A percentile compares a stretch with the other conserved stretches of the same genome.
Evolutionary conservation across 169 alveolate genomes (phyloP).

Genomic region (Eimeria maxima): DNA sequence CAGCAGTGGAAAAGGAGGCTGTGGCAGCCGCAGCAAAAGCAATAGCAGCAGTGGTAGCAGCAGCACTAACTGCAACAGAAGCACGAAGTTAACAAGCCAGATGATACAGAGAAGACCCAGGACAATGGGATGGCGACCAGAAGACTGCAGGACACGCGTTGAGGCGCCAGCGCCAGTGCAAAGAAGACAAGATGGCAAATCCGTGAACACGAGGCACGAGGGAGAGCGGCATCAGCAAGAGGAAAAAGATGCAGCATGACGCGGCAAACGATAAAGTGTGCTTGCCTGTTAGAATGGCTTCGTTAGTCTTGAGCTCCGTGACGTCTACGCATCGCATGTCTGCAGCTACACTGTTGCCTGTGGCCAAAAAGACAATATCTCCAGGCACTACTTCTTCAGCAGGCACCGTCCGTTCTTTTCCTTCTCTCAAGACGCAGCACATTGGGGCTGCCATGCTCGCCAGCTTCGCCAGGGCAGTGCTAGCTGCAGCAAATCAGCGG

Average conservation of each 20-base stretch:
- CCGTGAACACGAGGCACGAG: neutral
- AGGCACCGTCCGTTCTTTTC: conserved; percentile 88
- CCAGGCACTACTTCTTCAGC: conserved; percentile 96
- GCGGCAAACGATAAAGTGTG: neutral
- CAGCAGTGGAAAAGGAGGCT: too few species aligned
- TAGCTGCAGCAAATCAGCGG: conserved; percentile 81
- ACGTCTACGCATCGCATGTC: conserved; percentile 95
- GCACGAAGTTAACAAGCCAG: neutral
- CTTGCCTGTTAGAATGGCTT: conserved; percentile 96
- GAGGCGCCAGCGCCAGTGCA: neutral
- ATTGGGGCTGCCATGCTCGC: conserved; percentile 96
- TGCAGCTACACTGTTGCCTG: conserved; percentile 97
- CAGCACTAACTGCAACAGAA: neutral
- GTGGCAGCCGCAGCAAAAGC: neutral
- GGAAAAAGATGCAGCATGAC: conserved; percentile 82
- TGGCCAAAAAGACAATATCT: conserved; percentile 93
- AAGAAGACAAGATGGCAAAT: neutral
- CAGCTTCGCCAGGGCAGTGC: conserved; percentile 94
- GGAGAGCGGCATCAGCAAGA: neutral
- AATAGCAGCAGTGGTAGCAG: neutral
- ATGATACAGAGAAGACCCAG: too few species aligned
- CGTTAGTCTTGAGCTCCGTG: conserved; percentile 95
- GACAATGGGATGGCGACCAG: too few species aligned
- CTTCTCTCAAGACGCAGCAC: conserved; percentile 92
- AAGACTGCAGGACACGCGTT: neutral